Evolutionary conservation across 345 rosid genomes (phyloP).

Genomic region (Brassica nigra): DNA sequence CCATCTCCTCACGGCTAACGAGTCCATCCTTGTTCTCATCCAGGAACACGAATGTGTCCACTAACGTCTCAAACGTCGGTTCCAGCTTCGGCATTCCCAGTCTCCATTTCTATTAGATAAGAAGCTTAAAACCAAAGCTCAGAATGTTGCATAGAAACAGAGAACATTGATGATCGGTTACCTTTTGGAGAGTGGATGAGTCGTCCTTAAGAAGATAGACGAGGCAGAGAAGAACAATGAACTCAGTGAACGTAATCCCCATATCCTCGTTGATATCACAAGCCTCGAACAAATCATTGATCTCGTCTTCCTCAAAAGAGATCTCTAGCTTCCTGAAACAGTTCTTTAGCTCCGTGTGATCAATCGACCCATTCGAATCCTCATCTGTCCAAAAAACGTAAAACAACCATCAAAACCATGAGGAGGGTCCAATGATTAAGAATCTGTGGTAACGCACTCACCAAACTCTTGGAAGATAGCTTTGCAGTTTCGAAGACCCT

Average conservation of each 20-base stretch:
- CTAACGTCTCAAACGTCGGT: constrained; percentile 79
- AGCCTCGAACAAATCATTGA: constrained; percentile 70
- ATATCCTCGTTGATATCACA: constrained; percentile 79
- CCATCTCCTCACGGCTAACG: constrained; percentile 91
- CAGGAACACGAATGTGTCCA: constrained; percentile 82
- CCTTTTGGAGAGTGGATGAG: constrained; percentile 58
- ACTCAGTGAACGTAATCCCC: constrained; percentile 87
- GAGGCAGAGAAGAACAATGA: constrained; percentile 92
- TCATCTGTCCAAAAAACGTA: constrained; percentile 54
- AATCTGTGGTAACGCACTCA: constrained; percentile 31
- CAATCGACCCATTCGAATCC: constrained; percentile 85
- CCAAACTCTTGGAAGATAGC: constrained; percentile 83
- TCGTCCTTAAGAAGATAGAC: constrained; percentile 83
- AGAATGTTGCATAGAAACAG: neutral
- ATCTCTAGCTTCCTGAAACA: constrained; percentile 74
- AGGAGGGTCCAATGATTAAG: neutral
- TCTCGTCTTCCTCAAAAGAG: constrained; percentile 79
- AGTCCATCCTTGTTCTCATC: constrained; percentile 87
- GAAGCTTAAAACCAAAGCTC: neutral
- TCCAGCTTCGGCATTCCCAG: constrained; percentile 82
- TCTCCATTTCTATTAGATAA: constrained; percentile 52
- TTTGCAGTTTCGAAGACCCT: constrained; percentile 79
- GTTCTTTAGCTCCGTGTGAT: constrained; percentile 71
- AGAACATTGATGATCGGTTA: neutral
- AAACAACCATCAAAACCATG: neutral